Evolutionary conservation across 2,329 filamentous ascomycete genomes (phyloP), one percentile per base, ranked within the genome.

Genomic region (Drechslerella coelobrocha): DNA sequence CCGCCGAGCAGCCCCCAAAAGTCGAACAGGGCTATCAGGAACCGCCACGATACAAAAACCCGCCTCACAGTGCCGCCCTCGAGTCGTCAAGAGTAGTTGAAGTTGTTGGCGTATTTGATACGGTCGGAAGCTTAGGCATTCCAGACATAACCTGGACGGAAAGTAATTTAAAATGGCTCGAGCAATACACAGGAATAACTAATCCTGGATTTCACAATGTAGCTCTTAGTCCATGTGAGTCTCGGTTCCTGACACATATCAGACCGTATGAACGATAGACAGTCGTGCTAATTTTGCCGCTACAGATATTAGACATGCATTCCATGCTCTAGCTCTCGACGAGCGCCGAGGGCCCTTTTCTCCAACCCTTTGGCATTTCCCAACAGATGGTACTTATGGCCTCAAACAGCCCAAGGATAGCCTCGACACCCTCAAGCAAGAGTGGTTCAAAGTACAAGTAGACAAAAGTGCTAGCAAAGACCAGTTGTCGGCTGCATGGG

Each of bases 281-380:
- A 29, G 29, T 1, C 24, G 10, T 45, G 19, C 51, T 56, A 21
- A 63, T 37, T 48, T 4, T 53, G 12, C 5, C 71, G 34, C 37
- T 34, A 79, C 81, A 66, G 80, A 80, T 12, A 81, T 87, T 37
- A 81, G 84, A 74, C 81, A 85, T 74, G 84, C 83, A 0, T 86
- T 86, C 74, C 85, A 87, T 21, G 84, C 84, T 0, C 79, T 87
- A 6, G 84, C 84, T 0, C 77, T 87, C 1, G 84, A 86, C 61
- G 85, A 87, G 76, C 82, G 80, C 19, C 82, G 84, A 6, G 77
- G 81, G 0, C 81, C 84, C 0, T 87, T 86, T 66, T 79, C 78
- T 14, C 84, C 84, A 10, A 83, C 84, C 1, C 76, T 86, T 1
- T 86, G 83, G 84, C 81, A 82, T 43, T 80, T 83, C 27, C 79